Percentiles rank a stretch among this genome's conserved stretches.
Conservation (phyloP, 1,139 yeast species). For the Waltiozyma solani region DNA sequence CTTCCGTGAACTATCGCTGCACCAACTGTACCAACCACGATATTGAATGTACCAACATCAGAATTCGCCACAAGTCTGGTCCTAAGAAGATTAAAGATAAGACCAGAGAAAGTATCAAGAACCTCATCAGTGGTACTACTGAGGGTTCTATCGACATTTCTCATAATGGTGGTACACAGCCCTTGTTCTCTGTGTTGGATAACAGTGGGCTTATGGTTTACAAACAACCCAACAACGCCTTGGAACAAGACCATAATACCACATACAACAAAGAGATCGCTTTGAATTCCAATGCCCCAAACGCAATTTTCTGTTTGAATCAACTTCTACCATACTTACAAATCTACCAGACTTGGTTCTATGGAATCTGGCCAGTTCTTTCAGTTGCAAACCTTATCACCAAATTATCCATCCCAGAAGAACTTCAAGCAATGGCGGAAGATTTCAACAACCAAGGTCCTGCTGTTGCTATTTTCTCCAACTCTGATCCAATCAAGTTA, state of each 20-base stretch:
- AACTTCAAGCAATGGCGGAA: no score
- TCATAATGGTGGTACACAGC: no score
- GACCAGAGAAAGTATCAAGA: slow-evolving; percentile 13
- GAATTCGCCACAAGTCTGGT: slow-evolving; percentile 17
- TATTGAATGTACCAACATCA: slow-evolving; percentile 15
- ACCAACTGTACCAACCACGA: slow-evolving; percentile 15
- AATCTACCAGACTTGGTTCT: slow-evolving; percentile 18
- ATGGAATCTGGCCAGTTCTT: slow-evolving; percentile 18
- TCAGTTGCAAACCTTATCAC: slow-evolving; percentile 11
- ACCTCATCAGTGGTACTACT: slow-evolving; percentile 2
- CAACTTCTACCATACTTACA: slow-evolving; percentile 15
- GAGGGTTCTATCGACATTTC: not conserved
- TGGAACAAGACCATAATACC: no score
- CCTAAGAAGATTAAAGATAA: slow-evolving; percentile 16
- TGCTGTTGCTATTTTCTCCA: not conserved
- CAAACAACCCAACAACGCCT: no score
- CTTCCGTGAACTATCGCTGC: slow-evolving; percentile 8
- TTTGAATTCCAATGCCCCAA: not conserved
- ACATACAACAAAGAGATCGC: not conserved
- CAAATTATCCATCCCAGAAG: slow-evolving; percentile 2
- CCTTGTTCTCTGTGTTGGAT: no score
- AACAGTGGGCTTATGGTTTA: no score
- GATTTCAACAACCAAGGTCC: not conserved
- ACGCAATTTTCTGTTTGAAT: slow-evolving; percentile 8
- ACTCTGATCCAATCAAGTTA: not conserved